These are phyloP conservation scores for Hygrocybe punicea DNA, from an alignment of 768 basidiomycete species.

Conservation along the genomic window DNA sequence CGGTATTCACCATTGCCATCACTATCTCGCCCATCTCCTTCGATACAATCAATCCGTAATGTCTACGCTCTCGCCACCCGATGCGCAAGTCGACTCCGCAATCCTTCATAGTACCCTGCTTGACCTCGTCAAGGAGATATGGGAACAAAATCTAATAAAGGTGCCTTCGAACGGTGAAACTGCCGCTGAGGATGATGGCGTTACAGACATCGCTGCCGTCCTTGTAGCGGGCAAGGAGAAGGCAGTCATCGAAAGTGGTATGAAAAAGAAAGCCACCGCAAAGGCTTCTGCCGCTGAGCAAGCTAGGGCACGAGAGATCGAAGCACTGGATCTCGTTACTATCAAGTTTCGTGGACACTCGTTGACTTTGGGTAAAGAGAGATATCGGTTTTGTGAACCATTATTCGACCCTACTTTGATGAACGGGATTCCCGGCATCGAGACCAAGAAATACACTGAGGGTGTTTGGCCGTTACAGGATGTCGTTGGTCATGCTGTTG, in stretches of 20 bases:
- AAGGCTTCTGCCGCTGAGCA: constrained; percentile 76
- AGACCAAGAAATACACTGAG: constrained; percentile 24
- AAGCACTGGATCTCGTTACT: constrained; percentile 77
- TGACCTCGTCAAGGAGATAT: constrained; percentile 63
- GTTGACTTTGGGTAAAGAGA: constrained; percentile 78
- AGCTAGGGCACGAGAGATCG: constrained; percentile 77
- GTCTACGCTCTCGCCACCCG: constrained; percentile 53
- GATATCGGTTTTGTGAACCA: constrained; percentile 89
- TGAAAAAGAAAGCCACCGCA: constrained; percentile 70
- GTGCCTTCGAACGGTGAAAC: constrained; percentile 75
- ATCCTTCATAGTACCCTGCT: constrained; percentile 50
- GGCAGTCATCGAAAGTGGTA: constrained; percentile 80
- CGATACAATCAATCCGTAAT: constrained; percentile 65
- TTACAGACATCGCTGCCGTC: constrained; percentile 87
- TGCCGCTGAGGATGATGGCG: constrained; percentile 72
- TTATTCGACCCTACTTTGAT: constrained; percentile 73
- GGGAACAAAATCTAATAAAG: constrained; percentile 62
- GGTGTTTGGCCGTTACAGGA: constrained; percentile 56
- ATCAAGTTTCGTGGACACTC: constrained; percentile 68
- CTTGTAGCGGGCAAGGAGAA: constrained; percentile 89
- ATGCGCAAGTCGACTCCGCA: constrained; percentile 45
- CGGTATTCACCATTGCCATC: constrained; percentile 69
- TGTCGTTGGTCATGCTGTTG: constrained; percentile 61
- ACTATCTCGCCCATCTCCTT: constrained; percentile 71
- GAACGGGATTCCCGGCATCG: constrained; percentile 27